phyloP scores from a whole-genome alignment of 768 basidiomycete genomes.

The Mycena vitilis region DNA sequence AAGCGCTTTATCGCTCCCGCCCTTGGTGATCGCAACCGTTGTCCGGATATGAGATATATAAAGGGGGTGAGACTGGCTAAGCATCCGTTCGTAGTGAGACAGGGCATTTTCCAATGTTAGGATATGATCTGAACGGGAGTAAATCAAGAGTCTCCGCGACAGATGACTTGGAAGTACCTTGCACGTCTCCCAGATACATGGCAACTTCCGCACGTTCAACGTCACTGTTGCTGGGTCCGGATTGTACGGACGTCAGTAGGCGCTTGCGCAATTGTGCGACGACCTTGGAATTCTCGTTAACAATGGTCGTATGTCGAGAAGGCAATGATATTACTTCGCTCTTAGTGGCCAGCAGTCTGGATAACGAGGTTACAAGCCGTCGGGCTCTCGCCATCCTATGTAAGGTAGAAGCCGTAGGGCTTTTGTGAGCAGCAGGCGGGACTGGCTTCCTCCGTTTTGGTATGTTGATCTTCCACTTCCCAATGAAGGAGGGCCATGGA shows the following conservation, averaged over 20 bases:
- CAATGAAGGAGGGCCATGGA: constrained; percentile 34
- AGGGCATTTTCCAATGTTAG: constrained; percentile 87
- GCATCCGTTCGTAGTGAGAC: constrained; percentile 86
- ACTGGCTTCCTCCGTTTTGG: constrained; percentile 39
- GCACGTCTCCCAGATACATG: constrained; percentile 92
- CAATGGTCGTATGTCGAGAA: not conserved
- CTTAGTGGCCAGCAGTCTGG: constrained; percentile 81
- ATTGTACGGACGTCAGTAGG: constrained; percentile 56
- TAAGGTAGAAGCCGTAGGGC: constrained; percentile 61
- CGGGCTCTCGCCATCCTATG: constrained; percentile 84
- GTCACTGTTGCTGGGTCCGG: constrained; percentile 50
- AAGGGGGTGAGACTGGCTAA: constrained; percentile 88
- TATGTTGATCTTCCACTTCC: constrained; percentile 2
- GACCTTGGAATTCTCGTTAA: constrained; percentile 68
- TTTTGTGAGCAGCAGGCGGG: constrained; percentile 40
- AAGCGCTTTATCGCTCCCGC: constrained; percentile 73
- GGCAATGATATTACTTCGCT: constrained; percentile 23
- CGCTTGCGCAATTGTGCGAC: constrained; percentile 84
- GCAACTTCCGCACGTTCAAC: constrained; percentile 76
- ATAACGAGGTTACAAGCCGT: constrained; percentile 81
- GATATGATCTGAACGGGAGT: constrained; percentile 78
- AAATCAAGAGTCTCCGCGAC: not conserved
- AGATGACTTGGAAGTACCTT: constrained; percentile 65
- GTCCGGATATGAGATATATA: constrained; percentile 84
- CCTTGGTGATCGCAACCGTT: constrained; percentile 67